Base-by-base conservation (phyloP, 768 basidiomycete species). In the Phaffia tasmanica region DNA sequence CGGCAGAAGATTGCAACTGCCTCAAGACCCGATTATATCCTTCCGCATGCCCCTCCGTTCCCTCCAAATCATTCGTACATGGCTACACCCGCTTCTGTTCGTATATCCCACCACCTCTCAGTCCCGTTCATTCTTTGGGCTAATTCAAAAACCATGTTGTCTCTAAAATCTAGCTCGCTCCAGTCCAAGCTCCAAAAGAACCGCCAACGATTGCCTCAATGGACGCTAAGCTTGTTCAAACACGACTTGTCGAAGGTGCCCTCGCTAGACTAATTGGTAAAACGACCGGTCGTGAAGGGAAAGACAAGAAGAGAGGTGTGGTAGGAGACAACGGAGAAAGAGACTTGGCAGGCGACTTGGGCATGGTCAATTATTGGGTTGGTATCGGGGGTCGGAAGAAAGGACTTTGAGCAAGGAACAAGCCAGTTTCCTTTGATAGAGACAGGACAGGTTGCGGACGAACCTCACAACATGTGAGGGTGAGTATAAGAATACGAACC, bases 151-250 rank as follows among this genome's bases (percentile, higher is more conserved):
- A 15, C 15, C 46, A 42, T 9, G 29, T 51, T 50, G 27, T 62
- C 9, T 51, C 61, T 14, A 29, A 48, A 19, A 49, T 42, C 11
- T 42, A 42, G 35, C 35, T 42, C 35, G 35, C 35, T 42, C 35
- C 35, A 5, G 35, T 42, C 11, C 35, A 42, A 42, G 35, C 35
- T 11, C 35, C 35, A 42, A 42, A 42, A 11, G 35, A 42, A 42
- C 35, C 61, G 8, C 61, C 61, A 3, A 47, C 61, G 29, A 11
- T 62, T 23, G 61, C 46, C 25, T 48, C 49, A 18, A 62, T 62
- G 61, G 61, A 62, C 48, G 25, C 61, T n/a, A 62, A 62, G 29
- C 61, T 62, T 8, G 25, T 16, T 15, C 61, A 62, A n/a, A 62
- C 61, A 18, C 46, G 61, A 16, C 48, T 62, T 25, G 61, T 62